Evolutionary conservation across 2,329 filamentous ascomycete genomes (phyloP).

Genomic region (Trichoderma sp.): DNA sequence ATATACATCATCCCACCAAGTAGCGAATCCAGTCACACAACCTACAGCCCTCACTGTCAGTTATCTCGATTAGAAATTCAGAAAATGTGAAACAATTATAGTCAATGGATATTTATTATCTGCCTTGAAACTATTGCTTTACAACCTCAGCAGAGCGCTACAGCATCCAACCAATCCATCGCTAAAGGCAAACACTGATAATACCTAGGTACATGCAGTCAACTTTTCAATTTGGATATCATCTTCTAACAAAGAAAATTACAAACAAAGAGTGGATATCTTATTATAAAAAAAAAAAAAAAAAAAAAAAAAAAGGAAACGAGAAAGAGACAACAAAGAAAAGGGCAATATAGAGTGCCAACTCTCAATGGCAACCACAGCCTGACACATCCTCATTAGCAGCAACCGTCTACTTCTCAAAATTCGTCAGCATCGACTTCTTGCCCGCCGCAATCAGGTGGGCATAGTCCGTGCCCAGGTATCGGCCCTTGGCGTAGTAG

Average conservation of each 20-base stretch:
- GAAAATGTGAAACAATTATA: not conserved
- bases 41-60: not conserved
- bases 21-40: too few species aligned
- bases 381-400: not conserved
- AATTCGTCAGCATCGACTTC: conserved; percentile 35
- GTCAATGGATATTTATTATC: not conserved
- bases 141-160: not conserved
- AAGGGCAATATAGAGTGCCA: too few species aligned
- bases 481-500: conserved; percentile 43
- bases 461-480: conserved; percentile 41
- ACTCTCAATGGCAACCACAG: not conserved
- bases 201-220: not conserved
- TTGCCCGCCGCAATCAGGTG: conserved; percentile 39
- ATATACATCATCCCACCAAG: not conserved
- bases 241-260: not conserved
- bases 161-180: not conserved
- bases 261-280: conserved; percentile 13
- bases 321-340: too few species aligned
- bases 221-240: not conserved
- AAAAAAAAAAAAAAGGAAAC: not conserved
- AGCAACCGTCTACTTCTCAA: conserved; percentile 37
- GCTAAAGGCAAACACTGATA: not conserved
- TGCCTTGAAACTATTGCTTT: not conserved
- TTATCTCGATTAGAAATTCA: not conserved
- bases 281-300: not conserved